Base-by-base conservation (phyloP, 2,329 filamentous ascomycete genomes). In the Seiridium unicorne region DNA sequence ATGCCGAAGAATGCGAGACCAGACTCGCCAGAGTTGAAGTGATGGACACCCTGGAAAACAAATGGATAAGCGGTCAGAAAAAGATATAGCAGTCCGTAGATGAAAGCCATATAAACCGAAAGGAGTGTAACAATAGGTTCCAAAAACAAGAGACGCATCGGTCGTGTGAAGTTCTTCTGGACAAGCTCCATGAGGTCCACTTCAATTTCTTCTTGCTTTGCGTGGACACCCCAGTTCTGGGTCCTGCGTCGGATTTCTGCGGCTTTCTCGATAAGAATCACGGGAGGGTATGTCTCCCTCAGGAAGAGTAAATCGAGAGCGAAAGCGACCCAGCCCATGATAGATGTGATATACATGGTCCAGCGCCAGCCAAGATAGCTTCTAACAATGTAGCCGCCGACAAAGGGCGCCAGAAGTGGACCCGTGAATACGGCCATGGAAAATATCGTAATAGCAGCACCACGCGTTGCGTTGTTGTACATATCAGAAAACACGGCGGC, bases 1-100 rank as follows among this genome's bases (percentile, higher is more conserved):
- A 97, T 91, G 58, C 92, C 93, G 67, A 97, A 91, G 73, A 93
- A 96, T 4, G 92, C 87, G 4, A 97, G 81, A 1, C 92, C 93
- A 3, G 87, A 84, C 18, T 91, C 75, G 60, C 93, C 93, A 1
- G 81, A 69, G 40, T 77, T 85, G 78, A 94, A 89, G 65, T 84
- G 82, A 73, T 96, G 89, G 4, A 93, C 81, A 35, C 81, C 79
- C 62, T 89, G 80, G 76, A 95, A 96, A 53, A 96, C 89, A 49
- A 95, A 84, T 0, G 90, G 89, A 67, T 96, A 96, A 1, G 92
- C 90, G 0, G 91, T 93, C 57, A 97, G 81, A 78, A 95, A 95
- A 34, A 94, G 87, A 70, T 95, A 96, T 1, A 96, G 84, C 8
- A 72, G 59, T 5, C 83, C 89, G 69, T 93, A 93, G 72, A 90